Conservation (phyloP, 805 yeast genomes). For the Nakazawaea peltata region DNA sequence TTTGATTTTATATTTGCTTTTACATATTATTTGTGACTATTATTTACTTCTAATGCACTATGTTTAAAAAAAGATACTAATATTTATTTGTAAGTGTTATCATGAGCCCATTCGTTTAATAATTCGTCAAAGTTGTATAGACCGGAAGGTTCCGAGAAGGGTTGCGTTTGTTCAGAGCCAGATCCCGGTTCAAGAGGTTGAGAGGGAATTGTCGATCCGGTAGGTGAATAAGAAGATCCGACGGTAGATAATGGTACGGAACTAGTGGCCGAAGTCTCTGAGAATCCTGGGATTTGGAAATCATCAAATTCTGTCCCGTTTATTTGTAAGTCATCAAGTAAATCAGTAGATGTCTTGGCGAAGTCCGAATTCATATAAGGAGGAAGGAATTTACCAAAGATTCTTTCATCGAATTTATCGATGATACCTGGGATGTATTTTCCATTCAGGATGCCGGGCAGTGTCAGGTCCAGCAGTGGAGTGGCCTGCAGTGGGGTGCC, state of each 20-base stretch:
- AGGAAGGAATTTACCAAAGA: conserved; percentile 77
- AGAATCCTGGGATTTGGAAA: no score
- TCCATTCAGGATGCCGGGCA: conserved; percentile 9
- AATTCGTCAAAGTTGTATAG: conserved; percentile 10
- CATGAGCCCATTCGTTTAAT: conserved; percentile 10
- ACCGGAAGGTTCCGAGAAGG: no score
- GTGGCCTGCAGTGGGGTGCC: background rate
- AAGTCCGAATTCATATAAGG: conserved; percentile 55
- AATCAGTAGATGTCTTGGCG: conserved; percentile 2
- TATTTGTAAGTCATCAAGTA: background rate
- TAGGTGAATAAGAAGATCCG: no score
- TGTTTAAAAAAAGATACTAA: no score
- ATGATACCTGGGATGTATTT: conserved; percentile 73
- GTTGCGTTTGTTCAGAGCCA: no score
- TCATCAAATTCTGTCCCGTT: background rate
- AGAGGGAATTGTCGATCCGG: background rate
- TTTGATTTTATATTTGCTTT: background rate
- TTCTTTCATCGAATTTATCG: conserved; percentile 77
- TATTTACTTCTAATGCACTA: no score
- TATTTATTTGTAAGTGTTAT: background rate
- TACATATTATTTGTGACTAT: background rate
- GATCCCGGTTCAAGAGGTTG: background rate
- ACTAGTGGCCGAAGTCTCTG: no score
- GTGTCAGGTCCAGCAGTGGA: background rate
- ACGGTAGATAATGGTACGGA: no score